A percentile compares a stretch with the other conserved stretches of the same genome.
These are phyloP conservation scores for Magnusiomyces clavatus DNA, from an alignment of 1,139 yeast genomes.

Conservation along the genomic window DNA sequence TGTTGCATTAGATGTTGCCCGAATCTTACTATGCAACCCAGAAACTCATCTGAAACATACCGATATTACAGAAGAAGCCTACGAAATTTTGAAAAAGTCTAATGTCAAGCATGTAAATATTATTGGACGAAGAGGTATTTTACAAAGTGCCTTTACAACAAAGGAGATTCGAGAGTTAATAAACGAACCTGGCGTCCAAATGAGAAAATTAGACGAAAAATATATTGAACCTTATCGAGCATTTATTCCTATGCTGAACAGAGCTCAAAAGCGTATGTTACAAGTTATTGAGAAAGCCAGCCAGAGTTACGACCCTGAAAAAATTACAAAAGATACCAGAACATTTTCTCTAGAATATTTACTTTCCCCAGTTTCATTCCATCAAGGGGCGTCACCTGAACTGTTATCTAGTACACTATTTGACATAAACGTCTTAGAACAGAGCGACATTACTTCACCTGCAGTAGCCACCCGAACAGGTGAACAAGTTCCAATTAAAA, in stretches of 20 bases:
- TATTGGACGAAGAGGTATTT: conserved; percentile 77
- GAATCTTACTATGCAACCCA: conserved; percentile 60
- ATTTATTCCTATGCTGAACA: conserved; percentile 38
- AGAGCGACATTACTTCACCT: conserved; percentile 25
- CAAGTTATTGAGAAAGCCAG: conserved; percentile 50
- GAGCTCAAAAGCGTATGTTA: conserved; percentile 65
- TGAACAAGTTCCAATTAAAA: conserved; percentile 34
- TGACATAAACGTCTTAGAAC: conserved; percentile 38
- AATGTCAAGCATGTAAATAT: conserved; percentile 57
- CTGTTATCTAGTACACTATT: conserved; percentile 45
- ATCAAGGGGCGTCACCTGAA: conserved; percentile 31
- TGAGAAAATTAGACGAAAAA: conserved; percentile 45
- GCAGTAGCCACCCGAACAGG: conserved; percentile 39
- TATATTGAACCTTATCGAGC: conserved; percentile 39
- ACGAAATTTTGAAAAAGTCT: conserved; percentile 44
- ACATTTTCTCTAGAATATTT: conserved; percentile 67
- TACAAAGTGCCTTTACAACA: conserved; percentile 75
- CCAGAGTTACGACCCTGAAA: conserved; percentile 27
- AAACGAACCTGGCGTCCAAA: conserved; percentile 52
- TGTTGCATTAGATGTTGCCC: conserved; percentile 89
- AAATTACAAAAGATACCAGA: conserved; percentile 29
- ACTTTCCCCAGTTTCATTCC: conserved; percentile 55
- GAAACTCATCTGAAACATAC: conserved; percentile 45
- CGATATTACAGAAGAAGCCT: conserved; percentile 64
- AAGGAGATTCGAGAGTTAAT: conserved; percentile 84